phyloP scores from a whole-genome alignment of 306 rosid species.

The Glycine soja region DNA sequence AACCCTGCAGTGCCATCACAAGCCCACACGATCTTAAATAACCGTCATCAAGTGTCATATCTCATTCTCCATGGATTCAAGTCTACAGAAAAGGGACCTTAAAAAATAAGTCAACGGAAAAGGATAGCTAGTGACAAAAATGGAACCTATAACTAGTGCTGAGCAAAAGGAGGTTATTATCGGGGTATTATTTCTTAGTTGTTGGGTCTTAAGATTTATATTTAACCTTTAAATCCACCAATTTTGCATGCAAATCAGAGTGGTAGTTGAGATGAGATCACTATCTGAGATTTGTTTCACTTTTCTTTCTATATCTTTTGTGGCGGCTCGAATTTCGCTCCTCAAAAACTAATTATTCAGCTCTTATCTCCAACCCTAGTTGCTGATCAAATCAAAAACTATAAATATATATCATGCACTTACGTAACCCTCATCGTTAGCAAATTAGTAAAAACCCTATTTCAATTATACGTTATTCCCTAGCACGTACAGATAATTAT shows the following conservation, averaged over 20 bases:
- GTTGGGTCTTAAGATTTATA: slow-evolving; percentile 17
- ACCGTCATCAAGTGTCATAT: background rate
- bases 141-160: background rate
- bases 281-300: slow-evolving; percentile 24
- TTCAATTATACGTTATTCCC: too few relatives aligned
- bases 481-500: too few relatives aligned
- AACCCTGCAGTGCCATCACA: too few relatives aligned
- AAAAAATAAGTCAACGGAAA: background rate
- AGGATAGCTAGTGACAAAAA: background rate
- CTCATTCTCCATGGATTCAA: background rate
- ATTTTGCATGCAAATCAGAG: slow-evolving; percentile 50
- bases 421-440: background rate
- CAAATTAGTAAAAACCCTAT: too few relatives aligned
- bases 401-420: slow-evolving; percentile 6
- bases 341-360: slow-evolving; percentile 27
- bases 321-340: slow-evolving; percentile 54
- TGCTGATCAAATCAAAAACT: background rate
- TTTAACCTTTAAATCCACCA: slow-evolving; percentile 44
- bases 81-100: too few relatives aligned
- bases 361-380: background rate
- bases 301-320: slow-evolving; percentile 32
- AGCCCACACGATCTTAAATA: background rate
- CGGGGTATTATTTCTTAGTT: background rate
- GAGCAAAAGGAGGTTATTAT: slow-evolving; percentile 17
- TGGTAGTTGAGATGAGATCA: slow-evolving; percentile 46